These are phyloP conservation scores for Jacaranda copaia DNA, from an alignment of 257 asterid genomes.

Conservation along the genomic window DNA sequence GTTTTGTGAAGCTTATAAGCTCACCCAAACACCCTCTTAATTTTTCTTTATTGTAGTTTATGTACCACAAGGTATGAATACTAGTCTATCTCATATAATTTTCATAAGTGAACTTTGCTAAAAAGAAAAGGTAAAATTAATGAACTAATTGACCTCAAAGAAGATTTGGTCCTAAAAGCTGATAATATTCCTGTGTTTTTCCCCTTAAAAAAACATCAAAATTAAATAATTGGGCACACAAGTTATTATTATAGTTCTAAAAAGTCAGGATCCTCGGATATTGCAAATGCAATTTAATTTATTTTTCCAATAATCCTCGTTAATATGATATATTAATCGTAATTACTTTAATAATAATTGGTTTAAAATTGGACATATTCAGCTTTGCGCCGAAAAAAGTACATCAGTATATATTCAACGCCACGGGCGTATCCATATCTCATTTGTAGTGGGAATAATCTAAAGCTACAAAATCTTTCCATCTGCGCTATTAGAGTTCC, in stretches of 20 bases:
- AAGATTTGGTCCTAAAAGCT: conserved; percentile 41
- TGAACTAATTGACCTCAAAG: conserved; percentile 19
- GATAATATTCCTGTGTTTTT: conserved; percentile 33
- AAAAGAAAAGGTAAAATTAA: background rate
- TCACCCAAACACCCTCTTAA: too few relatives aligned
- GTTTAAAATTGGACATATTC: conserved; percentile 18
- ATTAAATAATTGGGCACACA: conserved; percentile 8
- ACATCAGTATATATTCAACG: conserved; percentile 27
- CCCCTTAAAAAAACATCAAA: conserved; percentile 5
- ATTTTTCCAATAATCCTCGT: background rate
- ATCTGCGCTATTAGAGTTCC: conserved; percentile 12
- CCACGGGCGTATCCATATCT: conserved; percentile 43
- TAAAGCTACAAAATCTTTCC: conserved; percentile 35
- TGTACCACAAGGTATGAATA: too few relatives aligned
- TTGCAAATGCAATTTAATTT: conserved; percentile 8
- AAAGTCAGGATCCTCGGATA: background rate
- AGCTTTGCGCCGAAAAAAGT: conserved; percentile 52
- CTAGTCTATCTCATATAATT: background rate
- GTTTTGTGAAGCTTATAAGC: too few relatives aligned
- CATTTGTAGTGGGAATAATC: conserved; percentile 27
- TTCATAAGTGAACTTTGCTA: background rate
- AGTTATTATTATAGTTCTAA: background rate
- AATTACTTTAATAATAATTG: conserved; percentile 7
- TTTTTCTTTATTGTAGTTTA: too few relatives aligned
- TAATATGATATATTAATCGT: conserved; percentile 11